These are phyloP conservation scores for Penicillium sp. DNA, from an alignment of 2,329 filamentous ascomycete genomes.

Conservation along the genomic window DNA sequence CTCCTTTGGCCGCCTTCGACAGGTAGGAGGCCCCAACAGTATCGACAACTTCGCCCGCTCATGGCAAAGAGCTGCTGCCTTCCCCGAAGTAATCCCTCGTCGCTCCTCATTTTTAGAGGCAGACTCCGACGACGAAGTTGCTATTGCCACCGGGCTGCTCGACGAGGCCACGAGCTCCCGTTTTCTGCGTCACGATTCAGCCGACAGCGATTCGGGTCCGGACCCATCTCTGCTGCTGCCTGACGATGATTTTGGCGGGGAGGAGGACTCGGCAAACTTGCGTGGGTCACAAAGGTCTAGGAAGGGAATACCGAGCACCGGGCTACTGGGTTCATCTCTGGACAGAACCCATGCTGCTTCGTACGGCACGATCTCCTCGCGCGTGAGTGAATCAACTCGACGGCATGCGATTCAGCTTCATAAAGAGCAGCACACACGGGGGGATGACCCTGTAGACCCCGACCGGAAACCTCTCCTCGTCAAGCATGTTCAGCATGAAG, in stretches of 20 bases:
- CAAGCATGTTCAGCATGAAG: constrained; percentile 77
- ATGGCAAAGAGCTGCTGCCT: constrained; percentile 85
- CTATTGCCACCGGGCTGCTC: constrained; percentile 18
- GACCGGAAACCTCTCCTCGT: constrained; percentile 74
- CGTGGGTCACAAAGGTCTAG: constrained; percentile 13
- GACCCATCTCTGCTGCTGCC: constrained; percentile 29
- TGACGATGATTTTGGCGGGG: constrained; percentile 17
- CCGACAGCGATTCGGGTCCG: constrained; percentile 24
- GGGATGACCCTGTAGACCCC: constrained; percentile 49
- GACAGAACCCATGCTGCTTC: constrained; percentile 66
- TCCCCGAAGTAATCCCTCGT: constrained; percentile 80
- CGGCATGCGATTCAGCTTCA: constrained; percentile 52
- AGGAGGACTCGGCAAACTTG: constrained; percentile 10
- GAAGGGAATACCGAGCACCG: constrained; percentile 16
- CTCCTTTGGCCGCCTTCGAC: constrained; percentile 48
- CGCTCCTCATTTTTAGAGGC: constrained; percentile 68
- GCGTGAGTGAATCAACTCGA: constrained; percentile 54
- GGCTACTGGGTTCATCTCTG: constrained; percentile 51
- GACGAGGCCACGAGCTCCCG: constrained; percentile 19
- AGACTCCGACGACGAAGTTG: constrained; percentile 46
- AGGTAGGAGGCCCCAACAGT: constrained; percentile 87
- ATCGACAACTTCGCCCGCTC: constrained; percentile 89
- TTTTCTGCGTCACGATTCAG: constrained; percentile 13
- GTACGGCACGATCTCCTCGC: constrained; percentile 57
- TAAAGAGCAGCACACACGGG: constrained; percentile 49